phyloP scores from a whole-genome alignment of 345 rosid genomes.

The Aegle marmelos region DNA sequence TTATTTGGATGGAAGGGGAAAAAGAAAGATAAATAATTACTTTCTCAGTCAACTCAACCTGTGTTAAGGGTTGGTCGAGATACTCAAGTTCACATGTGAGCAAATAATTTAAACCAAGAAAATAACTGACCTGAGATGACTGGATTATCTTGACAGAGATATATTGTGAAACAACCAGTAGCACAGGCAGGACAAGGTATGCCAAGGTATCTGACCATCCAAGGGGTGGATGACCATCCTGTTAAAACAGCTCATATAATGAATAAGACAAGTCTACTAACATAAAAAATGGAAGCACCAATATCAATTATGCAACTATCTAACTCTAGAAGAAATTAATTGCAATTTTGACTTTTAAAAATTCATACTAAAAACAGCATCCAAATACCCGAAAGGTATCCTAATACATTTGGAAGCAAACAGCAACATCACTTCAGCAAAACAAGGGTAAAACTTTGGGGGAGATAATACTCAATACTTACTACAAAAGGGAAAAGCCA shows the following conservation, averaged over 20 bases:
- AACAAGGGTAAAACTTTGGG: background rate
- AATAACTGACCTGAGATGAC: constrained; percentile 66
- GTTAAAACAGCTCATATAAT: constrained; percentile 15
- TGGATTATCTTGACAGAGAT: constrained; percentile 89
- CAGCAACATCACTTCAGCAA: background rate
- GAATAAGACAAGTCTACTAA: constrained; percentile 5
- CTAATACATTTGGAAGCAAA: background rate
- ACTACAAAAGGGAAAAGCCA: constrained; percentile 96
- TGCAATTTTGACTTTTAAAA: background rate
- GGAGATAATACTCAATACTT: constrained; percentile 17
- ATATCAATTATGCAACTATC: background rate
- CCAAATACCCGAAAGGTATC: background rate
- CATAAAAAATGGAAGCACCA: background rate
- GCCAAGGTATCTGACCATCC: constrained; percentile 92
- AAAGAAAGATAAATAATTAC: background rate
- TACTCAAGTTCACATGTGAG: background rate
- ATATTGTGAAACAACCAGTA: constrained; percentile 72
- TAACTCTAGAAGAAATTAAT: background rate
- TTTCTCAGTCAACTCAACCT: background rate
- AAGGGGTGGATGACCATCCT: constrained; percentile 98
- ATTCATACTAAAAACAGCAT: background rate
- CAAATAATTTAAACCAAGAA: background rate
- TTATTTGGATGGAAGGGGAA: background rate
- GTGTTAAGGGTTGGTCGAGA: background rate
- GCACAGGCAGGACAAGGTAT: constrained; percentile 84